Conservation (phyloP, 2,329 filamentous ascomycete species). For the Nemania sp. region DNA sequence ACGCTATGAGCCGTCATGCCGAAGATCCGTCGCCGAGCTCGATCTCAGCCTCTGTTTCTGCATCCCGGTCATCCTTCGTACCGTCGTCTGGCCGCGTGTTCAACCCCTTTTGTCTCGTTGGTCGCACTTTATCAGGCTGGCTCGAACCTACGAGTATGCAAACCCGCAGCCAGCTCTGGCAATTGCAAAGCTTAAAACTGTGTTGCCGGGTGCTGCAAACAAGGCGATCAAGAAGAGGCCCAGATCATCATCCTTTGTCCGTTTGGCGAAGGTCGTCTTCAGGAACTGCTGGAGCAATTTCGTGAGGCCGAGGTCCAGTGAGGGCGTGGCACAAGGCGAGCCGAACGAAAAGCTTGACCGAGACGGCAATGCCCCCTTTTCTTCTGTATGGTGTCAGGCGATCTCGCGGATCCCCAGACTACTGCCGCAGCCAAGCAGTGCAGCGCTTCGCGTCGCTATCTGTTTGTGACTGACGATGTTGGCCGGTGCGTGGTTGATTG, state of each 20-base stretch:
- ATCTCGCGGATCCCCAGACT: conserved; percentile 59
- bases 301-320: conserved; percentile 85
- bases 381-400: conserved; percentile 61
- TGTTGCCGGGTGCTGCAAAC: conserved; percentile 77
- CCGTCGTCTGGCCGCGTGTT: conserved; percentile 5
- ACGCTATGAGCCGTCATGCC: conserved; percentile 62
- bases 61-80: conserved; percentile 23
- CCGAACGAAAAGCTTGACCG: conserved; percentile 92
- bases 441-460: no score
- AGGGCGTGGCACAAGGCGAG: conserved; percentile 77
- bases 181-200: conserved; percentile 71
- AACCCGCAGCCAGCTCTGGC: conserved; percentile 79
- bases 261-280: conserved; percentile 59
- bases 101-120: background rate
- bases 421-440: conserved; percentile 27
- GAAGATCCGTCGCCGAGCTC: conserved; percentile 60
- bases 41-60: conserved; percentile 39
- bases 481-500: conserved; percentile 74
- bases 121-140: conserved; percentile 9
- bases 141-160: conserved; percentile 49
- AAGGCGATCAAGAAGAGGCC: conserved; percentile 47
- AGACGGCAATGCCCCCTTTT: conserved; percentile 76
- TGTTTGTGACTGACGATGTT: conserved; percentile 85
- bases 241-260: conserved; percentile 43
- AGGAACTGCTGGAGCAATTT: conserved; percentile 80